A percentile compares a stretch with the other conserved stretches of the same genome.
Conservation (phyloP, 345 rosid species). For the Draba incana region DNA sequence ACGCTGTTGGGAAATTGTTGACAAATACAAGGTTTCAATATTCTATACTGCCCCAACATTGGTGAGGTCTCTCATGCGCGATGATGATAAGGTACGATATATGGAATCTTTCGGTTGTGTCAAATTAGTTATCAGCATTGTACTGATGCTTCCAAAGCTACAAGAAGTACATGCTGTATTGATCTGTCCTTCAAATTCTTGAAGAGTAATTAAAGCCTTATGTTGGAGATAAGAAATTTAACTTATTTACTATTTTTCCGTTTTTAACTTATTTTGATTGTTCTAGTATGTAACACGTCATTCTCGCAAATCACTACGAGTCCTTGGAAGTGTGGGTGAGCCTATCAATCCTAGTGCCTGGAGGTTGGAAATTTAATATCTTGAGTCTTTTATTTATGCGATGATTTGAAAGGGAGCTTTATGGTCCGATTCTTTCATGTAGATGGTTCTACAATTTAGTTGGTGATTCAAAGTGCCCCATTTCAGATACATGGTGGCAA, state of each 20-base stretch:
- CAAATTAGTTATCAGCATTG: slow-evolving; percentile 4
- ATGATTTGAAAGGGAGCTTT: background rate
- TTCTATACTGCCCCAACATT: slow-evolving; percentile 97
- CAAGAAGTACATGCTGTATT: background rate
- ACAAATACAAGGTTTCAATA: slow-evolving; percentile 88
- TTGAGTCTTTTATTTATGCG: slow-evolving; percentile 27
- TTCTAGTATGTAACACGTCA: slow-evolving; percentile 77
- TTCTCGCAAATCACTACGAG: slow-evolving; percentile 90
- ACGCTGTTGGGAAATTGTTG: slow-evolving; percentile 97
- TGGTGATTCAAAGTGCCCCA: slow-evolving; percentile 91
- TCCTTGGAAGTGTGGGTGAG: slow-evolving; percentile 99
- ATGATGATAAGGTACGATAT: slow-evolving; percentile 67
- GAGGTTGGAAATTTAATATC: slow-evolving; percentile 60
- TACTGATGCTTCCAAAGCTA: background rate
- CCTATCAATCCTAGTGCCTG: slow-evolving; percentile 99
- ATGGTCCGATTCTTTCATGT: slow-evolving; percentile 29
- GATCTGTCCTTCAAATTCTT: background rate
- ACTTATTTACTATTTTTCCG: background rate
- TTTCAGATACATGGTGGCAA: slow-evolving; percentile 99
- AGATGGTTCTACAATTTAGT: slow-evolving; percentile 97
- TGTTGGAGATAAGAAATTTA: slow-evolving; percentile 2
- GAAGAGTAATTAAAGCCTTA: background rate
- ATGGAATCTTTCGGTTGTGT: slow-evolving; percentile 31
- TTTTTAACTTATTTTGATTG: slow-evolving; percentile 18
- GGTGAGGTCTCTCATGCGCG: slow-evolving; percentile 99